Evolutionary conservation across 306 rosid species (phyloP).

Genomic region (Casuarina glauca): DNA sequence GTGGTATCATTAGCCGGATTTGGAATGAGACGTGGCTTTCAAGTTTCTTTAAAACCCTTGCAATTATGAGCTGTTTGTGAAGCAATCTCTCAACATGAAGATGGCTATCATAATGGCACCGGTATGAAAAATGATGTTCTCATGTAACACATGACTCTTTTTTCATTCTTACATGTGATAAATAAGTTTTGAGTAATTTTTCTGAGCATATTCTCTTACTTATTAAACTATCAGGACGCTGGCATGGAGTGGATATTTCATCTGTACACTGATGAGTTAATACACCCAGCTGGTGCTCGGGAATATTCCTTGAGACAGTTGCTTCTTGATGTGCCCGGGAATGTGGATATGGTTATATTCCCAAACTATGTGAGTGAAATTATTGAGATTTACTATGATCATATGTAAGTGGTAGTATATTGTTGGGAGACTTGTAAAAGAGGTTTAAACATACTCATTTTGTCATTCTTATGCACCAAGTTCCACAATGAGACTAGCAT

Average conservation of each 20-base stretch:
- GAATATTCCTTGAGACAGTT: slow-evolving; percentile 90
- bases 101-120: slow-evolving; percentile 97
- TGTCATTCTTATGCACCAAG: not conserved
- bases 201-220: slow-evolving; percentile 18
- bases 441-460: slow-evolving; percentile 13
- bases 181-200: slow-evolving; percentile 6
- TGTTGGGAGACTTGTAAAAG: slow-evolving; percentile 13
- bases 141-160: slow-evolving; percentile 6
- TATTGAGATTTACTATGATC: slow-evolving; percentile 6
- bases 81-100: slow-evolving; percentile 99
- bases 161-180: not conserved
- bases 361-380: slow-evolving; percentile 84
- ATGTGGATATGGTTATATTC: slow-evolving; percentile 95
- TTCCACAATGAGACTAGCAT: not conserved
- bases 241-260: slow-evolving; percentile 98
- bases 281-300: slow-evolving; percentile 89
- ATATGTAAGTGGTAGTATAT: slow-evolving; percentile 10
- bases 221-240: slow-evolving; percentile 61
- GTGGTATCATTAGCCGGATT: slow-evolving; percentile 73
- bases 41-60: slow-evolving; percentile 97
- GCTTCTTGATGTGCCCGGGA: slow-evolving; percentile 84
- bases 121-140: slow-evolving; percentile 55
- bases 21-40: slow-evolving; percentile 99
- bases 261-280: slow-evolving; percentile 90
- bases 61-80: slow-evolving; percentile 96